Evolutionary conservation across 306 rosid species (phyloP).

Genomic region (Trifolium dubium): DNA sequence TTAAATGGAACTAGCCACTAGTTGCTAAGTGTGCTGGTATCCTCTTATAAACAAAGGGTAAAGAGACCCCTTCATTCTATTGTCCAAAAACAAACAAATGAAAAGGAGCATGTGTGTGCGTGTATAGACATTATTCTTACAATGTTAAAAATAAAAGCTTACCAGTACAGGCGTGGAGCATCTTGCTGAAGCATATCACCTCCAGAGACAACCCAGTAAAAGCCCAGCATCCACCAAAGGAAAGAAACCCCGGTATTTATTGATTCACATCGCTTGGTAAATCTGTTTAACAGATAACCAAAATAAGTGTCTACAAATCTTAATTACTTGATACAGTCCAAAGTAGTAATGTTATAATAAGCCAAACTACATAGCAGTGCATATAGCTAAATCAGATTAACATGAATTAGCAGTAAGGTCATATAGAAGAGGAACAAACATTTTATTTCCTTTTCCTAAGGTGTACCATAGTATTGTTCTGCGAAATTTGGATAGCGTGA

Average conservation of each 20-base stretch:
- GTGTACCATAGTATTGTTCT: background rate
- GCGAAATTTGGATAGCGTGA: background rate
- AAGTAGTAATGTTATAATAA: slow-evolving; percentile 32
- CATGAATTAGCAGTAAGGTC: slow-evolving; percentile 38
- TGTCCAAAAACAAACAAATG: slow-evolving; percentile 13
- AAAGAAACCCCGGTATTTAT: slow-evolving; percentile 82
- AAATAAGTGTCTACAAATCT: slow-evolving; percentile 48
- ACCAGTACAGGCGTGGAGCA: slow-evolving; percentile 96
- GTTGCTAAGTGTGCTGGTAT: background rate
- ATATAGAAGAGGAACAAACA: slow-evolving; percentile 12
- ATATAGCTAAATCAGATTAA: slow-evolving; percentile 29
- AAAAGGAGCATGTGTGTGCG: background rate
- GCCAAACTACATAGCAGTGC: slow-evolving; percentile 4
- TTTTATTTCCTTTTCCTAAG: slow-evolving; percentile 7
- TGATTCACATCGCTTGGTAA: slow-evolving; percentile 75
- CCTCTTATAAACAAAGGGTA: background rate
- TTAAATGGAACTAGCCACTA: slow-evolving; percentile 8
- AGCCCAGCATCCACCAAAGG: slow-evolving; percentile 97
- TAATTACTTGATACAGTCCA: slow-evolving; percentile 21
- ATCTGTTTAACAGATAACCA: slow-evolving; percentile 50
- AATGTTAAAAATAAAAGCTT: slow-evolving; percentile 43
- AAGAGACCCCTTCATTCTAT: background rate
- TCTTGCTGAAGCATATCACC: slow-evolving; percentile 66
- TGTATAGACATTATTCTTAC: slow-evolving; percentile 1
- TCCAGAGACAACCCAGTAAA: slow-evolving; percentile 95